These are phyloP conservation scores for Westerdykella aurantiaca DNA, from an alignment of 2,329 filamentous ascomycete genomes.

Conservation along the genomic window DNA sequence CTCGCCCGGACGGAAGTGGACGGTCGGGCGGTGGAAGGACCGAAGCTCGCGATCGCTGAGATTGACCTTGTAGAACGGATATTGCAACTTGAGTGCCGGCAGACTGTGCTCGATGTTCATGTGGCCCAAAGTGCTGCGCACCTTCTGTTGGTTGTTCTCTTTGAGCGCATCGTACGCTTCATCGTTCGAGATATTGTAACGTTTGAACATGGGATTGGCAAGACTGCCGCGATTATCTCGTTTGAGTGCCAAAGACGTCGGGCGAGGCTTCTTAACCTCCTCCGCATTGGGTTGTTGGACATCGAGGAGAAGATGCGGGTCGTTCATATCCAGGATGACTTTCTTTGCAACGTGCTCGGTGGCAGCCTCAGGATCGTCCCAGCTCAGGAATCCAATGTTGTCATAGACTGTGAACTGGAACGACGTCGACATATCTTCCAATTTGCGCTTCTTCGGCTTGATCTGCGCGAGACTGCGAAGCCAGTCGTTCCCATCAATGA, in stretches of 20 bases:
- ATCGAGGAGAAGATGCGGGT: slow-evolving; percentile 80
- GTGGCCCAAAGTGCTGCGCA: slow-evolving; percentile 84
- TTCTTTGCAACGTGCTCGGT: slow-evolving; percentile 70
- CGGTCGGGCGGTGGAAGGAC: slow-evolving; percentile 76
- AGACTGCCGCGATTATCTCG: slow-evolving; percentile 64
- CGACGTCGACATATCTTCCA: slow-evolving; percentile 28
- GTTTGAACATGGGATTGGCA: slow-evolving; percentile 66
- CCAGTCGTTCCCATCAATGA: slow-evolving; percentile 26
- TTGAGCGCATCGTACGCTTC: slow-evolving; percentile 93
- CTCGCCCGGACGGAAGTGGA: slow-evolving; percentile 66
- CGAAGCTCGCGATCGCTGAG: slow-evolving; percentile 65
- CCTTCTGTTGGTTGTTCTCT: slow-evolving; percentile 94
- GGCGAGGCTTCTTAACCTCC: slow-evolving; percentile 50
- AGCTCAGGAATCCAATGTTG: slow-evolving; percentile 49
- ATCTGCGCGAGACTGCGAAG: slow-evolving; percentile 24
- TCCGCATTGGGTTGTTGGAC: slow-evolving; percentile 61
- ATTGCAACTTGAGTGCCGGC: slow-evolving; percentile 84
- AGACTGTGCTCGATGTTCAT: slow-evolving; percentile 91
- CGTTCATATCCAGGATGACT: slow-evolving; percentile 79
- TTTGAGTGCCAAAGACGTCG: slow-evolving; percentile 51
- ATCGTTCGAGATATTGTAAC: slow-evolving; percentile 96
- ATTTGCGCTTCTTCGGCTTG: slow-evolving; percentile 62
- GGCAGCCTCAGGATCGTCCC: slow-evolving; percentile 73
- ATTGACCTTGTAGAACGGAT: slow-evolving; percentile 92
- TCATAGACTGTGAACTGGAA: slow-evolving; percentile 34